These are phyloP conservation scores for Leccinum disarticulatum DNA, from an alignment of 768 basidiomycete species.

Conservation along the genomic window DNA sequence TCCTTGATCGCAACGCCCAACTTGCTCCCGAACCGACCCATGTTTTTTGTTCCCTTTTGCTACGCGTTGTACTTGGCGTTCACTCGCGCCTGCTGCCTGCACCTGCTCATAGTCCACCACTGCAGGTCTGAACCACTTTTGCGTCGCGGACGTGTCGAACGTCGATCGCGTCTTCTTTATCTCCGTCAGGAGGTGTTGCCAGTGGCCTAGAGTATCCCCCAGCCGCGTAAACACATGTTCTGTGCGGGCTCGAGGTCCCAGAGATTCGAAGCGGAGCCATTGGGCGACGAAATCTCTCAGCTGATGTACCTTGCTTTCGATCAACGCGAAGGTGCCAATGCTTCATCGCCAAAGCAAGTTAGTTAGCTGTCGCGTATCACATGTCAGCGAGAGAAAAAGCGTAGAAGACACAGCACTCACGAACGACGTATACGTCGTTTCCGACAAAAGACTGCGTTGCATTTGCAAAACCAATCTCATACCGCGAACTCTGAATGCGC, in stretches of 20 bases:
- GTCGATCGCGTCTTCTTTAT: slow-evolving; percentile 96
- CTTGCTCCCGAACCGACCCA: slow-evolving; percentile 89
- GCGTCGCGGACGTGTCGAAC: slow-evolving; percentile 95
- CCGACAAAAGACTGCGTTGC: slow-evolving; percentile 62
- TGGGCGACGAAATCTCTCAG: slow-evolving; percentile 91
- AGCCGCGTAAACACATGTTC: slow-evolving; percentile 95
- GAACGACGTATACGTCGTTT: slow-evolving; percentile 81
- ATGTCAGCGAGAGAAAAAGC: slow-evolving; percentile 9
- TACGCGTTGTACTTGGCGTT: slow-evolving; percentile 98
- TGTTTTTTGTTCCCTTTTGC: no score
- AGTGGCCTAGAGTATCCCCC: slow-evolving; percentile 88
- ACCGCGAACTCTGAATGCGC: slow-evolving; percentile 91
- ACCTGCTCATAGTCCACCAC: slow-evolving; percentile 98
- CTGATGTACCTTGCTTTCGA: slow-evolving; percentile 86
- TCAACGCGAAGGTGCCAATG: slow-evolving; percentile 75
- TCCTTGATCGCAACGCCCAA: slow-evolving; percentile 96
- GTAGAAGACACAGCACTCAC: slow-evolving; percentile 24
- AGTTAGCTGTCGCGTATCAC: slow-evolving; percentile 52
- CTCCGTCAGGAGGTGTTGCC: slow-evolving; percentile 95
- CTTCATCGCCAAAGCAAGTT: slow-evolving; percentile 68
- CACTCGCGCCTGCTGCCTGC: slow-evolving; percentile 90
- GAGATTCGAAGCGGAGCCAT: slow-evolving; percentile 98
- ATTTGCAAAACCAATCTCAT: slow-evolving; percentile 96
- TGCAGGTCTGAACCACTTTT: slow-evolving; percentile 88
- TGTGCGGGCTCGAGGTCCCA: slow-evolving; percentile 99